phyloP scores from a whole-genome alignment of 2,329 filamentous ascomycete genomes.

The Botryotinia convoluta region DNA sequence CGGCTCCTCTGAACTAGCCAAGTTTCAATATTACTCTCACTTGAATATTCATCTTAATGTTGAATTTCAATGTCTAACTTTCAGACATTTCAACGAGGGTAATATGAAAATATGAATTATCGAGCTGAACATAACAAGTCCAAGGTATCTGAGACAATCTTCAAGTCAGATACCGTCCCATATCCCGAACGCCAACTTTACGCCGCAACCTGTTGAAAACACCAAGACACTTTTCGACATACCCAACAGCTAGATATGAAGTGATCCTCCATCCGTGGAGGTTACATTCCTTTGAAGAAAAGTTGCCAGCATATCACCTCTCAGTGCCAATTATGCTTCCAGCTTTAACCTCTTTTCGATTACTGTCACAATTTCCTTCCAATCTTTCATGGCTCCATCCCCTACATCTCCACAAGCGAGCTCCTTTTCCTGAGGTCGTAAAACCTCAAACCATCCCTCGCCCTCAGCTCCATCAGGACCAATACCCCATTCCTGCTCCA shows the following conservation, averaged over 20 bases:
- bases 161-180: not conserved
- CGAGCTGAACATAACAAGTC: not conserved
- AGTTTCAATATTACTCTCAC: not conserved
- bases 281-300: not conserved
- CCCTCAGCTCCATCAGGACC: constrained; percentile 61
- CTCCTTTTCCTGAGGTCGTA: constrained; percentile 70
- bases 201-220: not conserved
- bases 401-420: constrained; percentile 85
- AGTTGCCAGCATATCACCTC: not conserved
- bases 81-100: not conserved
- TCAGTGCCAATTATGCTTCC: constrained; percentile 4
- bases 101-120: not conserved
- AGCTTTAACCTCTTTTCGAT: constrained; percentile 51
- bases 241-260: not conserved
- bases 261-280: not conserved
- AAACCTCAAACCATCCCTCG: constrained; percentile 64
- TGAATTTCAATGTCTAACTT: not conserved
- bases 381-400: constrained; percentile 78
- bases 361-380: constrained; percentile 67
- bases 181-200: not conserved
- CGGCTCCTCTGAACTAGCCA: not conserved
- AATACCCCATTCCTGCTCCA: constrained; percentile 74
- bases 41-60: not conserved
- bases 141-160: not conserved
- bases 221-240: not conserved